Percentiles rank a stretch among this genome's conserved stretches.
Evolutionary conservation across 75 land plant species (phyloP).

Genomic region (Adiantum capillusveneris): DNA sequence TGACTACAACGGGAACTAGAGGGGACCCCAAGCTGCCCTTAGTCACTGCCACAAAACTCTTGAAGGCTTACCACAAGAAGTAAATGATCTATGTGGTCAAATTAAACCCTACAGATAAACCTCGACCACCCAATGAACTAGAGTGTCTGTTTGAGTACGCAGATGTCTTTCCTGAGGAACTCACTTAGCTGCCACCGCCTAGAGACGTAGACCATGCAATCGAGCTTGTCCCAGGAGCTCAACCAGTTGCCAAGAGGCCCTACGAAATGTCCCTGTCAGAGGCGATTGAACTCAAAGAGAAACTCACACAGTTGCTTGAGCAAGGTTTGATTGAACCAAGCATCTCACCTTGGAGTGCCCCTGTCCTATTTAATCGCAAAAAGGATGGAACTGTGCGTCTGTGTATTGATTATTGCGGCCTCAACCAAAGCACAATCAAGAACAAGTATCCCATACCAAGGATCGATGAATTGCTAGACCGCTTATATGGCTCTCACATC

Average conservation of each 20-base stretch:
- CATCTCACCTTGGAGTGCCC: too few relatives aligned
- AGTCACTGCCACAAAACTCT: not conserved
- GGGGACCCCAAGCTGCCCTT: not conserved
- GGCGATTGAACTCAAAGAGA: constrained; percentile 4
- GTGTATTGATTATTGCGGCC: too few relatives aligned
- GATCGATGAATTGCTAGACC: too few relatives aligned
- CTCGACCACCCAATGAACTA: not conserved
- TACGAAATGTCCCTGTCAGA: not conserved
- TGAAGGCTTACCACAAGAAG: not conserved
- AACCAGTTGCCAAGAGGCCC: not conserved
- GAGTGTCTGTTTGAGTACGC: constrained; percentile 1
- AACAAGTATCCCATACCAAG: too few relatives aligned
- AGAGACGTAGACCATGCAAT: constrained; percentile 11
- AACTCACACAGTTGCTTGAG: constrained; percentile 6
- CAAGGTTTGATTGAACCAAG: constrained; percentile 8
- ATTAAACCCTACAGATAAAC: not conserved
- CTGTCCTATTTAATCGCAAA: too few relatives aligned
- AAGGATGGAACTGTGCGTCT: too few relatives aligned
- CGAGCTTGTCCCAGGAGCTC: constrained; percentile 8
- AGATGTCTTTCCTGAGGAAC: constrained; percentile 9
- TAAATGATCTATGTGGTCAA: not conserved
- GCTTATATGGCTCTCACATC: constrained; percentile 5
- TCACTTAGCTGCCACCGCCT: not conserved
- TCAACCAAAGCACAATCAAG: too few relatives aligned
- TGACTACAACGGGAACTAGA: too few relatives aligned